Evolutionary conservation across 1,284 basidiomycete species (phyloP).

Genomic region (Cutaneotrichosporon curvatum): DNA sequence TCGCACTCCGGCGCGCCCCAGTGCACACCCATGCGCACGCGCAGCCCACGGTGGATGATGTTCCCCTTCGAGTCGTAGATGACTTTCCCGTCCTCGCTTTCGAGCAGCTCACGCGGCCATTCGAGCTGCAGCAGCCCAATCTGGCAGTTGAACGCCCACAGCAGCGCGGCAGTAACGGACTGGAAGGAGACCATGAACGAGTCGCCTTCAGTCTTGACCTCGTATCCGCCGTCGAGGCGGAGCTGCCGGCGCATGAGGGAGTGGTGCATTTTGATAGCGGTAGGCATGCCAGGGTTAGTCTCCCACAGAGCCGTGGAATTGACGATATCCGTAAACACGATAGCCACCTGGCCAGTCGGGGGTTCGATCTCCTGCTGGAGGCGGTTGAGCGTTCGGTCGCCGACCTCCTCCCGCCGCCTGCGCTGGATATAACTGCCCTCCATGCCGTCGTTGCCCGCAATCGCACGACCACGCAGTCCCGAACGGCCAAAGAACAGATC

Average conservation of each 20-base stretch:
- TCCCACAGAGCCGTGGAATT: slow-evolving; percentile 99
- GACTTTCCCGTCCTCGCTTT: slow-evolving; percentile 84
- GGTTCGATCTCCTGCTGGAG: slow-evolving; percentile 78
- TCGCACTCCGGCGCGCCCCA: slow-evolving; percentile 88
- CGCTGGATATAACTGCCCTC: slow-evolving; percentile 29
- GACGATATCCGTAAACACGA: slow-evolving; percentile 97
- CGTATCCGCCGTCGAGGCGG: slow-evolving; percentile 89
- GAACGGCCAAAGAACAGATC: slow-evolving; percentile 60
- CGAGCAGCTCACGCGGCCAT: slow-evolving; percentile 93
- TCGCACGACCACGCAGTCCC: not conserved
- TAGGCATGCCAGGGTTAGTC: slow-evolving; percentile 90
- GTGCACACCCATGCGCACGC: slow-evolving; percentile 96
- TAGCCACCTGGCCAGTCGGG: slow-evolving; percentile 79
- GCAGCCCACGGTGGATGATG: slow-evolving; percentile 78
- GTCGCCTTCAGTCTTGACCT: slow-evolving; percentile 99
- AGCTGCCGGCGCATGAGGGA: slow-evolving; percentile 76
- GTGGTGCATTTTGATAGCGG: slow-evolving; percentile 90
- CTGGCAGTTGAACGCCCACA: slow-evolving; percentile 90
- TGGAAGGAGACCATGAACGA: slow-evolving; percentile 99
- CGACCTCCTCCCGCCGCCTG: slow-evolving; percentile 43
- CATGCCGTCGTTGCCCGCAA: not conserved
- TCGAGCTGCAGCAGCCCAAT: slow-evolving; percentile 71
- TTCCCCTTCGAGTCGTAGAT: slow-evolving; percentile 63
- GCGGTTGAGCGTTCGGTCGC: slow-evolving; percentile 50
- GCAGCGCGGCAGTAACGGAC: slow-evolving; percentile 73